phyloP scores from a whole-genome alignment of 2,329 filamentous ascomycete genomes.

The Verticillium isaacii region DNA sequence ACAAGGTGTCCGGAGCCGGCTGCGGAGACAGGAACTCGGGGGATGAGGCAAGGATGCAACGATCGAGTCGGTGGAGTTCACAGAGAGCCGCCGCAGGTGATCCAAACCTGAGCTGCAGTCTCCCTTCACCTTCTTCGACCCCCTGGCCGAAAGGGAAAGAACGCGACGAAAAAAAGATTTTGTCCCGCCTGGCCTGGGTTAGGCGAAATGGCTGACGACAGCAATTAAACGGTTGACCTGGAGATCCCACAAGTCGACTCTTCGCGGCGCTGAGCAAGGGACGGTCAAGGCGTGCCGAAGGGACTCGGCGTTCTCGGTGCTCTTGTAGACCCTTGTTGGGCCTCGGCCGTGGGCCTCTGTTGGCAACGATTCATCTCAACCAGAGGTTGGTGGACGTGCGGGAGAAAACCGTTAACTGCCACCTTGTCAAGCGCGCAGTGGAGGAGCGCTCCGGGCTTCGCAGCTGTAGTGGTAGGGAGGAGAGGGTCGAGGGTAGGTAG shows the following conservation, averaged over 20 bases:
- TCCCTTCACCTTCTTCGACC: background rate
- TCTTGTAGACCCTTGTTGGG: background rate
- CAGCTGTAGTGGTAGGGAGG: background rate
- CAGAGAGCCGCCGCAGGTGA: background rate
- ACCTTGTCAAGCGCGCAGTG: background rate
- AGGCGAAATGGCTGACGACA: slow-evolving; percentile 2
- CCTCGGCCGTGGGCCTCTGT: background rate
- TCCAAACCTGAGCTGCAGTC: background rate
- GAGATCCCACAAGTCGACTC: background rate
- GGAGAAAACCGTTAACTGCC: background rate
- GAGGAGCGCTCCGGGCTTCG: background rate
- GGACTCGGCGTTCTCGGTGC: background rate
- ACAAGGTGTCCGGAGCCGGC: no score
- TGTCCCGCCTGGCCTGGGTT: background rate
- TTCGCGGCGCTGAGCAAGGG: background rate
- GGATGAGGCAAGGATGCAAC: background rate
- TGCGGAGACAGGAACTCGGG: background rate
- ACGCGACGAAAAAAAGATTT: background rate
- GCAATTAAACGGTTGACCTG: background rate
- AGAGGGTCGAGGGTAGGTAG: no score
- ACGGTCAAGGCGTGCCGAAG: background rate
- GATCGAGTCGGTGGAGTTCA: background rate
- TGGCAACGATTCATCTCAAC: background rate
- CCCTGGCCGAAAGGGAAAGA: background rate
- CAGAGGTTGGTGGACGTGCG: background rate